Base-by-base conservation (phyloP, 2,329 filamentous ascomycete genomes). In the Cladosporium colombiae region DNA sequence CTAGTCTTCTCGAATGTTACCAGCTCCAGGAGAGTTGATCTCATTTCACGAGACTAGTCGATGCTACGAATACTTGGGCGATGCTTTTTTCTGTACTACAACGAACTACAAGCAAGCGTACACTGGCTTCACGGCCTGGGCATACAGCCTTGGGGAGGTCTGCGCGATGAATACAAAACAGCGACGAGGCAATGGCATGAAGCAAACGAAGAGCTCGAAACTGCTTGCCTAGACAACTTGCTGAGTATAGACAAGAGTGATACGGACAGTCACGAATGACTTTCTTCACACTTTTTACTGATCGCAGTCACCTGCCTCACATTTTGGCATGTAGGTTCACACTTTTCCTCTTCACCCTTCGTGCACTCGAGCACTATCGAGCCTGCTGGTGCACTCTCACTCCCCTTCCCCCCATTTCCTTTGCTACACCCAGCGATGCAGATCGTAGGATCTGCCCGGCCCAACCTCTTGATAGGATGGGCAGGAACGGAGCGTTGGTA, bases 401-500 rank as follows among this genome's bases (percentile, higher is more conserved):
- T 66, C 25, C 25, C 37, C 10, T 3, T 50, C 18, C 29, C 27
- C 56, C 18, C 2, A 3, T 53, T 11, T 11, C 35, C 40, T 27
- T 64, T 56, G 35, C 35, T 57, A 65, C 60, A 72, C 74, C 78
- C 79, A 81, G 77, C 79, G 79, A 77, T 76, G 80, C 75, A 78
- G 76, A 73, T 78, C 76, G 70, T 76, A 74, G 74, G 77, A 78
- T 74, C 73, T 76, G 78, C 78, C 75, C 79, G 77, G 77, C 76
- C 77, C 76, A 40, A 35, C 56, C 53, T 71, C 53, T 53, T 58
- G 23, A 73, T 73, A 72, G 74, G 76, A 74, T 70, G 69, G 73
- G 74, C 75, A 76, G 78, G 79, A 81, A 81, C 79, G 79, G 79
- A 81, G 79, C 79, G 80, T 79, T 81, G 79, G 79, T 70, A 81